Base-by-base conservation (phyloP, 257 asterid species). In the Solanum ossicruentum region DNA sequence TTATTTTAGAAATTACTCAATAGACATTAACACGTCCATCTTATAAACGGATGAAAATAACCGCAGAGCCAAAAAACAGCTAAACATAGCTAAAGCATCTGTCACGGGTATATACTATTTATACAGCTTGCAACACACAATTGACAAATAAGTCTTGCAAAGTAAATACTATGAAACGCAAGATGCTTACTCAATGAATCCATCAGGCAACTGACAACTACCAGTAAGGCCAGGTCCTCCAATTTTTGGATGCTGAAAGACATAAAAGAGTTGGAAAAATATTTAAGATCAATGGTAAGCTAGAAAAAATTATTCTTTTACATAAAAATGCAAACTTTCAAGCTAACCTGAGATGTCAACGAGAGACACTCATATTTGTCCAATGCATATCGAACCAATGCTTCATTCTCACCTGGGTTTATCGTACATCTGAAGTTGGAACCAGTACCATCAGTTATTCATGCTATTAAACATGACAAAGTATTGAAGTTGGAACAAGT, bases 201-300 rank as follows among this genome's bases (percentile, higher is more conserved):
- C 99, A 82, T 95, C 95, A 49, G 97, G 57, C 81, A 92, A 89
- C 75, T 87, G 92, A 87, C 91, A 91, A 79, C 90, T 67, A 84
- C 99, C 99, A 84, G 93, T 87, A 70, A 97, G 97, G 83, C 99
- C 98, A 32, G 98, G 98, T 65, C 98, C 99, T 41, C 99, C 99
- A 36, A 95, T 88, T 87, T 84, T 91, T 55, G 99, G 99, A 87
- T 94, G 94, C 99, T 97, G 95, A 88, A 92, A 85, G 47, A 69
- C 51, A 80, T 79, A 47, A n/a, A 47, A 45, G 81, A 49, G 39
- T 73, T 13, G 4, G 60, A 47, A 23, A 77, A 23, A 51, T 77
- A 47, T 47, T 43, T 51, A 15, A 49, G 45, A 23, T 16, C 63
- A 51, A 77, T 8, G 15, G 16, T 75, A 49, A 75, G 45, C 43